phyloP scores from a whole-genome alignment of 1,284 basidiomycete genomes.

The Heterobasidion parviporum region DNA sequence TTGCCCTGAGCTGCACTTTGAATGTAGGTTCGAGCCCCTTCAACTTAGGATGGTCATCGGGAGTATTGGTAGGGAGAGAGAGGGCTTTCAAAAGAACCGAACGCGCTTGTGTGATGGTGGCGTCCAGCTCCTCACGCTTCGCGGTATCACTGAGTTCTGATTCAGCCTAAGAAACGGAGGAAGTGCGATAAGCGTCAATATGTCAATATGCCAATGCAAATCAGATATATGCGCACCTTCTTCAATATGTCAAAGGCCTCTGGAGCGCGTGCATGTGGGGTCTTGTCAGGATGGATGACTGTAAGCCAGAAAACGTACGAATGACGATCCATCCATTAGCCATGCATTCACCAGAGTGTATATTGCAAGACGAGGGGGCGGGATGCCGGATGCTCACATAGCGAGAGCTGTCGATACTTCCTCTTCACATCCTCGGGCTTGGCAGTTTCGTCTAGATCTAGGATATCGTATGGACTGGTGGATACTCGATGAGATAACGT shows the following conservation, averaged over 20 bases:
- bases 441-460: constrained; percentile 57
- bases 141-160: constrained; percentile 66
- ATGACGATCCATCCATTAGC: constrained; percentile 9
- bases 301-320: constrained; percentile 33
- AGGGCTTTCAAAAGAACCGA: constrained; percentile 49
- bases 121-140: constrained; percentile 73
- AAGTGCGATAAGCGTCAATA: not conserved
- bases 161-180: constrained; percentile 50
- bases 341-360: constrained; percentile 1
- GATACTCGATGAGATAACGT: too few relatives aligned
- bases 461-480: constrained; percentile 67
- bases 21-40: constrained; percentile 51
- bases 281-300: constrained; percentile 88
- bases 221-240: constrained; percentile 43
- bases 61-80: constrained; percentile 47
- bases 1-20: constrained; percentile 51
- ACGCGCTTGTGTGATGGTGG: constrained; percentile 66
- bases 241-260: constrained; percentile 81
- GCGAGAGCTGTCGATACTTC: constrained; percentile 72
- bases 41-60: constrained; percentile 48
- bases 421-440: constrained; percentile 71
- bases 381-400: constrained; percentile 45
- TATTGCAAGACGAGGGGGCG: constrained; percentile 1
- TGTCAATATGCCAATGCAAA: constrained; percentile 1
- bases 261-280: constrained; percentile 66